Evolutionary conservation across 2,329 filamentous ascomycete genomes (phyloP), one percentile per base, ranked within the genome.

Genomic region (Colletotrichum sp.): DNA sequence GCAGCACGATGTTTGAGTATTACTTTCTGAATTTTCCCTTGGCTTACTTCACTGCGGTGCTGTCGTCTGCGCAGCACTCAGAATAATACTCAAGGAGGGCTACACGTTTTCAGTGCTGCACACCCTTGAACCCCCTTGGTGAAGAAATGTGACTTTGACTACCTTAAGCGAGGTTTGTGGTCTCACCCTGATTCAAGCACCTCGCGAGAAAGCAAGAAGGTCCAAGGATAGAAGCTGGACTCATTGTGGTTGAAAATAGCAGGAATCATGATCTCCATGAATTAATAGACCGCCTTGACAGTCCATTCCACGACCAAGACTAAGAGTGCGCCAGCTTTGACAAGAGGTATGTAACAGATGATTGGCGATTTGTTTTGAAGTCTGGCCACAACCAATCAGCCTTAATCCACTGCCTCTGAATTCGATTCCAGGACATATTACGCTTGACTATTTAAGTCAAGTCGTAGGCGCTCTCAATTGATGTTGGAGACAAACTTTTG

Each of bases 381-480:
- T 43, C 16, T 43, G 16, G 5, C 16, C 39, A 10, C 16, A n/a
- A 10, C 9, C 16, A n/a, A 43, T 8, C 7, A 0, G 15, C 15
- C 0, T 5, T 36, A 7, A 1, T 8, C 15, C 34, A 8, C 7
- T 36, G 15, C 0, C 15, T 2, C 0, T 4, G 34, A 2, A 16
- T 16, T 36, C 34, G 1, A 8, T 36, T 5, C 34, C 1, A 8
- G 15, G 4, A 2, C 2, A 36, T 36, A 16, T 36, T 36, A 5
- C 15, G 34, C 34, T 36, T 36, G n/a, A n/a, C n/a, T n/a, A n/a
- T n/a, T n/a, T n/a, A n/a, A n/a, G n/a, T n/a, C 3, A 8, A 1
- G 4, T 43, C 39, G 39, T 43, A 3, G 8, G 9, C 8, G 4
- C 5, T 18, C 16, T 10, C 39, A 3, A 10, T 10, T 5, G 16